A percentile compares a stretch with the other conserved stretches of the same genome.
Evolutionary conservation across 495 filamentous ascomycete genomes (phyloP).

Genomic region (Neurospora sublineolata): DNA sequence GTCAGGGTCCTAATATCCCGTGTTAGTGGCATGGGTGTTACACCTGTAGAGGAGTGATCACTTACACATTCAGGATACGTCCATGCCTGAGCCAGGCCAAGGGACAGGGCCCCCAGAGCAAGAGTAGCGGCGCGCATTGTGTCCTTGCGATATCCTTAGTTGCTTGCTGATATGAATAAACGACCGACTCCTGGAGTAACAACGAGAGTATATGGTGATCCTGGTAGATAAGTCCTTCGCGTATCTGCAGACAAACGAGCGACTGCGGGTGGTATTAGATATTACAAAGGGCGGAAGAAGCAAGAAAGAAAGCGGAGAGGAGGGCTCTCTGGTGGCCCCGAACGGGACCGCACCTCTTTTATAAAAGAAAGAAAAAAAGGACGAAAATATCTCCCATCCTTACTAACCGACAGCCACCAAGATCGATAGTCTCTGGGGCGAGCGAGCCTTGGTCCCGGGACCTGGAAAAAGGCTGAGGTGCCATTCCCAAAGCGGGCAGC

Average conservation of each 20-base stretch:
- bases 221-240: not conserved
- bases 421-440: not conserved
- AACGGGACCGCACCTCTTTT: not conserved
- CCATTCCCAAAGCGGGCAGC: not conserved
- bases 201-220: not conserved
- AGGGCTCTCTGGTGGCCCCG: not conserved
- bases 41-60: not conserved
- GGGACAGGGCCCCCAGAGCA: slow-evolving; percentile 15
- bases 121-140: slow-evolving; percentile 11
- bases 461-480: not conserved
- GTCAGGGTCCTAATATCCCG: slow-evolving; percentile 12
- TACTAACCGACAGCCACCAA: not conserved
- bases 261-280: not conserved
- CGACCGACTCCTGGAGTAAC: not conserved
- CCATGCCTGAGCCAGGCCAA: slow-evolving; percentile 14
- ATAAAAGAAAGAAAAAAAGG: not conserved
- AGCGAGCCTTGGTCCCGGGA: not conserved
- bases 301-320: not conserved
- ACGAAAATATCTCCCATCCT: not conserved
- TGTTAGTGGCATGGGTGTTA: slow-evolving; percentile 1
- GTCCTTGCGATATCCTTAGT: not conserved
- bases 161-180: not conserved
- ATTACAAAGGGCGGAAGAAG: not conserved
- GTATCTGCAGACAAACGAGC: not conserved
- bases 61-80: slow-evolving; percentile 23